Evolutionary conservation across 352 stramenopile genomes (phyloP).

Genomic region (Globisporangium spinosum): DNA sequence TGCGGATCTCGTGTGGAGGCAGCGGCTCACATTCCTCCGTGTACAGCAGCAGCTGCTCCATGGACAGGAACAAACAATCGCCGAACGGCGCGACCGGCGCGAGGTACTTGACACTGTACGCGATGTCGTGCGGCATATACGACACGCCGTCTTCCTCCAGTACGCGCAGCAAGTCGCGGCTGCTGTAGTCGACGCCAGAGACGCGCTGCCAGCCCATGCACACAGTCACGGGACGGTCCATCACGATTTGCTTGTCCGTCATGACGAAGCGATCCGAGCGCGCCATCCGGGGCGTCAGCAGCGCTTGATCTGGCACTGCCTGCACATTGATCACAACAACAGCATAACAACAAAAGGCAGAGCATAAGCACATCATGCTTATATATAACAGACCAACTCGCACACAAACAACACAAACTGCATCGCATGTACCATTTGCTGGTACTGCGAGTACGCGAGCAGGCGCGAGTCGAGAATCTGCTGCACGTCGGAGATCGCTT

Average conservation of each 20-base stretch:
- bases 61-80: slow-evolving; percentile 85
- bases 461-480: slow-evolving; percentile 72
- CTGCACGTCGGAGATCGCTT: slow-evolving; percentile 72
- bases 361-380: slow-evolving; percentile 3
- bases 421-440: slow-evolving; percentile 52
- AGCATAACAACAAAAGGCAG: slow-evolving; percentile 5
- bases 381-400: not conserved
- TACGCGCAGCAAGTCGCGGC: slow-evolving; percentile 66
- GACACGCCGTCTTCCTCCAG: slow-evolving; percentile 84
- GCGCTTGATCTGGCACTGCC: slow-evolving; percentile 49
- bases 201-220: slow-evolving; percentile 86
- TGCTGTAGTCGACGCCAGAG: slow-evolving; percentile 67
- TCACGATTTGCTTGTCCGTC: slow-evolving; percentile 54
- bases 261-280: slow-evolving; percentile 49
- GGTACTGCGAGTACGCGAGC: slow-evolving; percentile 82
- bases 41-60: slow-evolving; percentile 85
- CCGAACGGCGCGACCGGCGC: slow-evolving; percentile 75
- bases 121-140: slow-evolving; percentile 82
- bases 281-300: slow-evolving; percentile 59
- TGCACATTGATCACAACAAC: slow-evolving; percentile 15
- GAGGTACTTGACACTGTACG: slow-evolving; percentile 88
- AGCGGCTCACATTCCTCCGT: slow-evolving; percentile 82
- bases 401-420: not conserved
- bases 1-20: slow-evolving; percentile 57
- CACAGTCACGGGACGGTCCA: slow-evolving; percentile 72